Evolutionary conservation across 768 basidiomycete genomes (phyloP).

Genomic region (Cubamyces lactineus): DNA sequence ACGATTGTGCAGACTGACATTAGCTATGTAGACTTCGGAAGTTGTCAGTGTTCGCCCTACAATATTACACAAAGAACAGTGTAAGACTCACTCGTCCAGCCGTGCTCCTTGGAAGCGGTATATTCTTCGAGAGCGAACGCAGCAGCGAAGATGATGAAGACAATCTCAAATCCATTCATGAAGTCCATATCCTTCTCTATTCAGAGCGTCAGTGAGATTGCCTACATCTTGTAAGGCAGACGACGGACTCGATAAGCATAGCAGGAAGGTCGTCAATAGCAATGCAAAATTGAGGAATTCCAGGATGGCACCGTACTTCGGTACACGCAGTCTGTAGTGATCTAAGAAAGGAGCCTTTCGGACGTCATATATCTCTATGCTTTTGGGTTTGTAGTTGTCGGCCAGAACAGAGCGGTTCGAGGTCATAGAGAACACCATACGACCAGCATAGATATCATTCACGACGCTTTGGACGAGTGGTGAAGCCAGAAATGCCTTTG

Average conservation of each 20-base stretch:
- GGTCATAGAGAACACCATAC: slow-evolving; percentile 65
- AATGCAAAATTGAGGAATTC: slow-evolving; percentile 79
- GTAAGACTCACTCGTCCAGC: slow-evolving; percentile 73
- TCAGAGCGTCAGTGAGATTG: not conserved
- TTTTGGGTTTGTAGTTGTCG: slow-evolving; percentile 85
- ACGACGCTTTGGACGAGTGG: slow-evolving; percentile 87
- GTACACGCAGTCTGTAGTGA: slow-evolving; percentile 86
- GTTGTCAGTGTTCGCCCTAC: not conserved
- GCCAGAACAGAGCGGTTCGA: slow-evolving; percentile 75
- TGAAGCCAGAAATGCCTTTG: slow-evolving; percentile 83
- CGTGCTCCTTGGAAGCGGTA: slow-evolving; percentile 83
- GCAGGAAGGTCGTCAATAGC: slow-evolving; percentile 67
- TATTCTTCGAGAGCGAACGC: slow-evolving; percentile 89
- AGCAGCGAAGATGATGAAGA: slow-evolving; percentile 74
- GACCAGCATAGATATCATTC: slow-evolving; percentile 84
- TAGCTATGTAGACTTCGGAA: slow-evolving; percentile 75
- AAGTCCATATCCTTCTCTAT: slow-evolving; percentile 58
- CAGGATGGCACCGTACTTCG: slow-evolving; percentile 74
- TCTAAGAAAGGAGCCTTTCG: slow-evolving; percentile 74
- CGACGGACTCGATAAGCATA: slow-evolving; percentile 75
- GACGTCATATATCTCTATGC: slow-evolving; percentile 73
- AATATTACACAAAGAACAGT: not conserved
- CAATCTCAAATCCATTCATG: slow-evolving; percentile 63
- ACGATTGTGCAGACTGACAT: slow-evolving; percentile 45
- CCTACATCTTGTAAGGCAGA: too few relatives aligned